phyloP scores from a whole-genome alignment of 495 filamentous ascomycete genomes.

The Gamarada debralockiae region DNA sequence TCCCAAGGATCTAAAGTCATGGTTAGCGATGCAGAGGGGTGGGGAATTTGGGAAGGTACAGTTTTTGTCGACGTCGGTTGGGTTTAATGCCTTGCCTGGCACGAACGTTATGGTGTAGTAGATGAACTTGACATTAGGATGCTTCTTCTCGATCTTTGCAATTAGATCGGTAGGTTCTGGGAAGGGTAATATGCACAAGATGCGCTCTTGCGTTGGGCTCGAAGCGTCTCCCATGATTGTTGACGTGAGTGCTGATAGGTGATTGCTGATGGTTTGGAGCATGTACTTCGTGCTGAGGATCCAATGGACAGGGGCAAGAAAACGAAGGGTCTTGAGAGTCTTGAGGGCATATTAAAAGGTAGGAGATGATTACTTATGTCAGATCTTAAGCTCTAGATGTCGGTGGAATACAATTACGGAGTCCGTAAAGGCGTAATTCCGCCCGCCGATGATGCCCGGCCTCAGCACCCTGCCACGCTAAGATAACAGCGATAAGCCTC shows the following conservation, averaged over 20 bases:
- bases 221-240: constrained; percentile 24
- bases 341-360: not conserved
- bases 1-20: constrained; percentile 44
- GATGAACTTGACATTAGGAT: constrained; percentile 47
- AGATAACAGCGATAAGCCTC: too few species aligned
- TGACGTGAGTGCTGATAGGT: not conserved
- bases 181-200: constrained; percentile 42
- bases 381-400: too few species aligned
- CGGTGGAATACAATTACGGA: too few species aligned
- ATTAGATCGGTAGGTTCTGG: constrained; percentile 35
- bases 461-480: too few species aligned
- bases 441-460: too few species aligned
- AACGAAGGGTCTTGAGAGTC: not conserved
- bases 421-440: too few species aligned
- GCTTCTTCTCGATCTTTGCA: constrained; percentile 40
- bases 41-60: constrained; percentile 6
- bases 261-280: not conserved
- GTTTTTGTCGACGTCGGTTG: constrained; percentile 6
- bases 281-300: not conserved
- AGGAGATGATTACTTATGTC: not conserved
- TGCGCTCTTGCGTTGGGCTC: constrained; percentile 12
- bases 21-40: not conserved
- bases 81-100: constrained; percentile 14
- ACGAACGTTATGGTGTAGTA: constrained; percentile 7
- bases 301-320: not conserved